phyloP scores from a whole-genome alignment of 1,284 basidiomycete genomes.

The Ganoderma multipileum region DNA sequence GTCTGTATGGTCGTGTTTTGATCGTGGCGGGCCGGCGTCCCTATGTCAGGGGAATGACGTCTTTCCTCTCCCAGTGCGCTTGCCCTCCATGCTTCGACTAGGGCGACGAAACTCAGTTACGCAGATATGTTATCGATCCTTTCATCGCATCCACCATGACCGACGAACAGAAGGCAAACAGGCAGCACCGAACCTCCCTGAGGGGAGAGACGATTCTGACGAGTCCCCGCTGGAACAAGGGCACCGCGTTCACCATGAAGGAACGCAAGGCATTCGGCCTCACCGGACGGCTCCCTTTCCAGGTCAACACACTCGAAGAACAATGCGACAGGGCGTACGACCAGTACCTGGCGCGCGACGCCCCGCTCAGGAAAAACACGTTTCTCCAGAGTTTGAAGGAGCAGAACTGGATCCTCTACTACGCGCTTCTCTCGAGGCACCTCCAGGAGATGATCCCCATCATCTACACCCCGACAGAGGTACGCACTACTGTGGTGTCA shows the following conservation, averaged over 20 bases:
- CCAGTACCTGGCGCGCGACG: slow-evolving; percentile 59
- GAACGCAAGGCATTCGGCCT: slow-evolving; percentile 79
- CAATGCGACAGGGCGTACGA: slow-evolving; percentile 77
- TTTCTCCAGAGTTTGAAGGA: slow-evolving; percentile 76
- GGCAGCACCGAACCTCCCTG: slow-evolving; percentile 55
- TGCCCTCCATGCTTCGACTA: not conserved
- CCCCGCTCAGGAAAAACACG: slow-evolving; percentile 69
- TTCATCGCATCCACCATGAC: slow-evolving; percentile 23
- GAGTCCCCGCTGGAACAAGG: slow-evolving; percentile 73
- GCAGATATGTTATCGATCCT: not conserved
- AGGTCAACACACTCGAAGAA: slow-evolving; percentile 78
- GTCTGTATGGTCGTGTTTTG: slow-evolving; percentile 20
- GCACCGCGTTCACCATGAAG: slow-evolving; percentile 71
- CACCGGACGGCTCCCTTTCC: slow-evolving; percentile 78
- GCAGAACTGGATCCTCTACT: slow-evolving; percentile 82
- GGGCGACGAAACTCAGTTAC: too few relatives aligned
- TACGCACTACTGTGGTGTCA: slow-evolving; percentile 33
- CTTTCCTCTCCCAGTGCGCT: not conserved
- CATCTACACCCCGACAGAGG: slow-evolving; percentile 78
- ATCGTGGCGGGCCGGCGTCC: slow-evolving; percentile 14
- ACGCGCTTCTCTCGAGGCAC: slow-evolving; percentile 64
- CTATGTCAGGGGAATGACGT: slow-evolving; percentile 10
- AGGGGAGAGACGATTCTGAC: slow-evolving; percentile 68
- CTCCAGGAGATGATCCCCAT: slow-evolving; percentile 79
- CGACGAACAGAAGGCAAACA: slow-evolving; percentile 15